Evolutionary conservation across 164 flowering plant species (phyloP).

Genomic region (Nelumbo lutea): DNA sequence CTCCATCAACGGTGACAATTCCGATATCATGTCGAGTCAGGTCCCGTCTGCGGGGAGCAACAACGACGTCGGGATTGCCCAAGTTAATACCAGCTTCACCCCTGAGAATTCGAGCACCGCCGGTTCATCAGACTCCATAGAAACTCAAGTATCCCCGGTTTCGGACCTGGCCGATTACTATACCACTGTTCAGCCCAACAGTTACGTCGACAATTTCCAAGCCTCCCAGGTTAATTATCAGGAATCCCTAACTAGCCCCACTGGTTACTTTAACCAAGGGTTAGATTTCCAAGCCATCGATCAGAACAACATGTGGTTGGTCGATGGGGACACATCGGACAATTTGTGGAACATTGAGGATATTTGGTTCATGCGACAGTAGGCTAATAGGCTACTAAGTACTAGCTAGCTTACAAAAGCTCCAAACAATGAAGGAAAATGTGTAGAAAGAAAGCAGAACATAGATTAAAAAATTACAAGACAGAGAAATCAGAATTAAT

Average conservation of each 20-base stretch:
- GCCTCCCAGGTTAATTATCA: slow-evolving; percentile 2
- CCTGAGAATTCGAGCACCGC: slow-evolving; percentile 20
- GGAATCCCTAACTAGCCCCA: slow-evolving; percentile 15
- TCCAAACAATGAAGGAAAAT: not conserved
- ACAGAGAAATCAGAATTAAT: not conserved
- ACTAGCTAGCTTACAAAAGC: slow-evolving; percentile 11
- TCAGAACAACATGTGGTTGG: slow-evolving; percentile 20
- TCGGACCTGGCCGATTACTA: slow-evolving; percentile 13
- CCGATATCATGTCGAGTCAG: not conserved
- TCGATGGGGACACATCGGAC: slow-evolving; percentile 39
- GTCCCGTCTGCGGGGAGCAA: not conserved
- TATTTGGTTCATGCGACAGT: slow-evolving; percentile 51
- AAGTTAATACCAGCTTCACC: slow-evolving; percentile 11
- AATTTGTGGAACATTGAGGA: slow-evolving; percentile 65
- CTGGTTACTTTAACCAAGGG: slow-evolving; percentile 16
- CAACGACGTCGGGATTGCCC: slow-evolving; percentile 2
- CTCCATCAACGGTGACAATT: not conserved
- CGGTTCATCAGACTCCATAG: slow-evolving; percentile 16
- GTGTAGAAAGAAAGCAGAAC: not conserved
- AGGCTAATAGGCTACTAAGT: slow-evolving; percentile 5
- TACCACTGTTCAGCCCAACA: not conserved
- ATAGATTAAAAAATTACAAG: not conserved
- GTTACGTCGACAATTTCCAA: slow-evolving; percentile 6
- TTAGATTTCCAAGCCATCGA: slow-evolving; percentile 13
- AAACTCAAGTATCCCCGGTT: slow-evolving; percentile 3